Evolutionary conservation across 2,329 filamentous ascomycete species (phyloP).

Genomic region (Zymoseptoria crescenta): DNA sequence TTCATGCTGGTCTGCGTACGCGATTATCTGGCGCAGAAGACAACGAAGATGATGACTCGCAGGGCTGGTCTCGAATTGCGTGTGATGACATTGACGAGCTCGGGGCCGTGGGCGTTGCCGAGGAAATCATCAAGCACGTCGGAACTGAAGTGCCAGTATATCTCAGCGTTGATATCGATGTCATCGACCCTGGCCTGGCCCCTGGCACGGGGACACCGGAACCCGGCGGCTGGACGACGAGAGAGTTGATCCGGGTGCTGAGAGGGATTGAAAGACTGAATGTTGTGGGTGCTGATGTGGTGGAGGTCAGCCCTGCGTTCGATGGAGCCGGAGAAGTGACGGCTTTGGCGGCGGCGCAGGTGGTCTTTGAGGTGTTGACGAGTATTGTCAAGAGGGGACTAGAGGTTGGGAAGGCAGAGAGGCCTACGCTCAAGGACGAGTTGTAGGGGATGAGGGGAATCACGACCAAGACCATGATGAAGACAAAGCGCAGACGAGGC

Average conservation of each 20-base stretch:
- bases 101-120: conserved; percentile 62
- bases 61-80: conserved; percentile 74
- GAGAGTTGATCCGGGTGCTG: conserved; percentile 77
- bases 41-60: conserved; percentile 59
- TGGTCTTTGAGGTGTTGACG: conserved; percentile 78
- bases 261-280: conserved; percentile 76
- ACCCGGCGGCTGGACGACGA: conserved; percentile 82
- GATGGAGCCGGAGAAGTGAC: conserved; percentile 75
- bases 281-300: conserved; percentile 80
- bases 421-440: conserved; percentile 18
- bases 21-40: conserved; percentile 63
- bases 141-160: conserved; percentile 73
- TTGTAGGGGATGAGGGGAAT: conserved; percentile 9
- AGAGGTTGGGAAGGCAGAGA: conserved; percentile 28
- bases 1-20: conserved; percentile 78
- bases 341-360: conserved; percentile 72
- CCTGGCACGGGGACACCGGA: conserved; percentile 72
- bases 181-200: conserved; percentile 64
- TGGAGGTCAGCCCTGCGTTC: conserved; percentile 81
- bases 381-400: conserved; percentile 57
- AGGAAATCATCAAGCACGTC: conserved; percentile 61
- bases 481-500: neutral
- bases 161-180: conserved; percentile 72
- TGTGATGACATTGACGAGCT: conserved; percentile 83
- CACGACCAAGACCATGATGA: neutral